phyloP scores from a whole-genome alignment of 176 grass and related monocot genomes.

The Musa acuminata region DNA sequence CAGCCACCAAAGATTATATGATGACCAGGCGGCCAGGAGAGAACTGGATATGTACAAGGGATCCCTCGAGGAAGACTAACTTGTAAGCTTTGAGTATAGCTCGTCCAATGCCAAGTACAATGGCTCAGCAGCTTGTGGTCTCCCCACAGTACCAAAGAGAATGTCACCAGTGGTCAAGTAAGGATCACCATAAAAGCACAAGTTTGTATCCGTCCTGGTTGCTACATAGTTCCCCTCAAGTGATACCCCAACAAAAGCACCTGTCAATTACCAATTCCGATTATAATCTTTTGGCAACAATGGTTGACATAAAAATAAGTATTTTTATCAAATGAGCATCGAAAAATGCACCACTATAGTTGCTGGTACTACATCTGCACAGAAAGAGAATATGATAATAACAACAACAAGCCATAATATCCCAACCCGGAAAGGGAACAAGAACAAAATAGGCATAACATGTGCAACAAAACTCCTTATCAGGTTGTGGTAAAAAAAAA shows the following conservation, averaged over 20 bases:
- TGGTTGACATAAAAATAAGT: neutral
- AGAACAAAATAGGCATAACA: neutral
- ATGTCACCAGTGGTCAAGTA: slow-evolving; percentile 73
- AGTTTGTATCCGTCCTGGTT: slow-evolving; percentile 56
- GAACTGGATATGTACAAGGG: neutral
- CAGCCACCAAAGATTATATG: too few species aligned
- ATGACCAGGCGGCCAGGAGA: neutral
- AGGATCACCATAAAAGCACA: slow-evolving; percentile 65
- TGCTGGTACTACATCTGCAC: too few species aligned
- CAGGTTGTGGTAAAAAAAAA: too few species aligned
- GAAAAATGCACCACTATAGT: too few species aligned
- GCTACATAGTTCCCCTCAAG: slow-evolving; percentile 65
- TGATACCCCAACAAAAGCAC: slow-evolving; percentile 78
- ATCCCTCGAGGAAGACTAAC: slow-evolving; percentile 8
- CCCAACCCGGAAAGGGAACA: neutral
- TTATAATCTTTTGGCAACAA: neutral
- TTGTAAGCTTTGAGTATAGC: slow-evolving; percentile 31
- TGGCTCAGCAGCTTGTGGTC: slow-evolving; percentile 56
- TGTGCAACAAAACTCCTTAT: neutral
- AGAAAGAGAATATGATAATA: too few species aligned
- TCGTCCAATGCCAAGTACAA: slow-evolving; percentile 56
- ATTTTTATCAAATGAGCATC: too few species aligned
- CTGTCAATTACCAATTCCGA: slow-evolving; percentile 13
- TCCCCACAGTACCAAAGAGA: slow-evolving; percentile 48
- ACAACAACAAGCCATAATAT: too few species aligned